Base-by-base conservation (phyloP, 306 rosid species). In the Quercus cerris region DNA sequence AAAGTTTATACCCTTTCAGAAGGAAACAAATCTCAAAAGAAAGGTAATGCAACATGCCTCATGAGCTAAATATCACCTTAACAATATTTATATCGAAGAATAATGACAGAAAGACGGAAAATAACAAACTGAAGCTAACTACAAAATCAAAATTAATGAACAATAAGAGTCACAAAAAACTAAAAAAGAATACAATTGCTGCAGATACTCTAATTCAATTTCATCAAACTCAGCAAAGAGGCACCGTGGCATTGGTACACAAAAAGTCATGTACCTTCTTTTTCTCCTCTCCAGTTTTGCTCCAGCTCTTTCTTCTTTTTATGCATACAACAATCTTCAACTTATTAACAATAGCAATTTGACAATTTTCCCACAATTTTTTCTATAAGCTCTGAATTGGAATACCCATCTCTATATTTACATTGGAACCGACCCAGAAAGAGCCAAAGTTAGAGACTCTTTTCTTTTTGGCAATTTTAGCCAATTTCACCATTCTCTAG, bases 401-500 rank as follows among this genome's bases (percentile, higher is more conserved):
- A 23, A 62, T 30, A 7, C 25, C 27, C 27, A 56, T 56, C 77
- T 56, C 80, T 35, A 46, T 83, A 84, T 80, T 74, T 83, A 83
- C 84, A 83, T 19, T 6, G 62, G 77, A 55, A 73, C 46, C 64
- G 79, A 77, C 82, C 73, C 57, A 70, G 23, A 56, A 41, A 41
- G 46, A 77, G 51, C 35, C 68, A 69, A 77, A 77, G 58, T 66
- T 71, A 13, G 75, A 11, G 20, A 74, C 69, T 69, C 46, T 8
- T 41, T 41, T 35, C 9, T 6, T 27, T 77, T 58, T 73, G 0
- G 63, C 49, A 33, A 3, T 38, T 63, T 63, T 61, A 66, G 28
- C 35, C 25, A 18, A 38, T 62, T 49, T 77, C 73, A 92, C 96
- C 91, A 88, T 33, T 81, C 75, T 4, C 87, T 83, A 77, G 77